A percentile compares a stretch with the other conserved stretches of the same genome.
phyloP scores from a whole-genome alignment of 352 stramenopile species.

The Globisporangium camurandrum region DNA sequence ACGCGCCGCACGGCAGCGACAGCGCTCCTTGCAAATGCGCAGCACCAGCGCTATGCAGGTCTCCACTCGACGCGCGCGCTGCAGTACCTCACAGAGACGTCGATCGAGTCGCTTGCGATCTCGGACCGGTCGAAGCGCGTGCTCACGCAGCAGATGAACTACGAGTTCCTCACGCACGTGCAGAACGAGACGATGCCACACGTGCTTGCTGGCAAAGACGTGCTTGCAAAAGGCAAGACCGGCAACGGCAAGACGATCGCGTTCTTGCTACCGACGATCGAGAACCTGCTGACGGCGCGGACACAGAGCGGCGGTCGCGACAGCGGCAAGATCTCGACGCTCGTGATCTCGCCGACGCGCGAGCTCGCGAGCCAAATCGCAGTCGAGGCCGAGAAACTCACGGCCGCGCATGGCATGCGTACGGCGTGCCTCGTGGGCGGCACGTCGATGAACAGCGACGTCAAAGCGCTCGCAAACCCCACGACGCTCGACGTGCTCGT shows the following conservation, averaged over 20 bases:
- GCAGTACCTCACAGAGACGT: constrained; percentile 36
- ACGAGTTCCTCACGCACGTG: constrained; percentile 86
- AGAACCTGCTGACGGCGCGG: constrained; percentile 38
- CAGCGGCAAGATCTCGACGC: constrained; percentile 10
- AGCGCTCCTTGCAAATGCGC: constrained; percentile 3
- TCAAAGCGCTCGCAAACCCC: constrained; percentile 23
- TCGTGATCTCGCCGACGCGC: constrained; percentile 32
- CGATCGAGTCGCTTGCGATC: constrained; percentile 49
- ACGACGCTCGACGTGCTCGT: constrained; percentile 90
- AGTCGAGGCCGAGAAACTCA: constrained; percentile 83
- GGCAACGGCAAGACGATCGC: constrained; percentile 89
- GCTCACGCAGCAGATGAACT: constrained; percentile 78
- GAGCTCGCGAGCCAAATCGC: constrained; percentile 81
- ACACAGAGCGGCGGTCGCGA: background rate
- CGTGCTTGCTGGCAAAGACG: constrained; percentile 74
- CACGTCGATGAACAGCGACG: constrained; percentile 80
- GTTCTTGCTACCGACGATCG: constrained; percentile 71
- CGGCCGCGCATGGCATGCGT: constrained; percentile 74
- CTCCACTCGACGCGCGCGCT: constrained; percentile 10
- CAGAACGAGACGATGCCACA: constrained; percentile 82
- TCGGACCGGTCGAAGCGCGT: constrained; percentile 50
- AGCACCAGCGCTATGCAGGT: constrained; percentile 5
- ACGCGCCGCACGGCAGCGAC: background rate
- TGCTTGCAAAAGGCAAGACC: constrained; percentile 90
- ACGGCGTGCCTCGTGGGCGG: constrained; percentile 79